Evolutionary conservation across 192 early-diverging fungal genomes (phyloP).

Genomic region (Spizellomyces sp.): DNA sequence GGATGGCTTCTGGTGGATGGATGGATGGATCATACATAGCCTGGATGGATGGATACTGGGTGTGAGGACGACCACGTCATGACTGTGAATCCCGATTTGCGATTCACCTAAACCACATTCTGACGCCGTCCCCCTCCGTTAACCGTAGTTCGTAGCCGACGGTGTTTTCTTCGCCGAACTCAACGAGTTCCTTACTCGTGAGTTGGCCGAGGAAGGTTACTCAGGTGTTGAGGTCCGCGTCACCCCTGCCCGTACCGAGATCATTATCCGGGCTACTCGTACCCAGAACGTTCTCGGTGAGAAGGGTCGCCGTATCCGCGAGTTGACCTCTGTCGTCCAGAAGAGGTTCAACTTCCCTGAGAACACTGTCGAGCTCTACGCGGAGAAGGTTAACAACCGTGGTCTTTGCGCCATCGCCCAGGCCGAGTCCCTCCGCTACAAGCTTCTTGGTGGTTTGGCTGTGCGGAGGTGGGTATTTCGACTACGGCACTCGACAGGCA

Average conservation of each 20-base stretch:
- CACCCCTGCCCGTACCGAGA: slow-evolving; percentile 97
- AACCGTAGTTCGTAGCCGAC: slow-evolving; percentile 92
- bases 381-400: slow-evolving; percentile 95
- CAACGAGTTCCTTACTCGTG: slow-evolving; percentile 98
- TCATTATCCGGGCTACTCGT: slow-evolving; percentile 99
- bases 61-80: background rate
- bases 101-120: background rate
- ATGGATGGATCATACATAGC: slow-evolving; percentile 13
- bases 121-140: background rate
- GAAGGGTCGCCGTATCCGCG: slow-evolving; percentile 98
- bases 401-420: slow-evolving; percentile 98
- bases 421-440: slow-evolving; percentile 98
- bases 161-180: slow-evolving; percentile 99
- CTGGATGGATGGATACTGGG: background rate
- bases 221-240: slow-evolving; percentile 99
- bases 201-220: slow-evolving; percentile 97
- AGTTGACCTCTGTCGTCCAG: slow-evolving; percentile 96
- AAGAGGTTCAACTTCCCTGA: slow-evolving; percentile 99
- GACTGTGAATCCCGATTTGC: background rate
- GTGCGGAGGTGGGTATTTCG: slow-evolving; percentile 72
- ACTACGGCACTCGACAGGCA: slow-evolving; percentile 1
- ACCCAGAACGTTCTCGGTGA: slow-evolving; percentile 98
- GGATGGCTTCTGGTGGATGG: background rate
- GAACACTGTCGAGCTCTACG: slow-evolving; percentile 97
- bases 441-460: slow-evolving; percentile 94